Evolutionary conservation across 257 asterid genomes (phyloP).

Genomic region (Solanum rostratum): DNA sequence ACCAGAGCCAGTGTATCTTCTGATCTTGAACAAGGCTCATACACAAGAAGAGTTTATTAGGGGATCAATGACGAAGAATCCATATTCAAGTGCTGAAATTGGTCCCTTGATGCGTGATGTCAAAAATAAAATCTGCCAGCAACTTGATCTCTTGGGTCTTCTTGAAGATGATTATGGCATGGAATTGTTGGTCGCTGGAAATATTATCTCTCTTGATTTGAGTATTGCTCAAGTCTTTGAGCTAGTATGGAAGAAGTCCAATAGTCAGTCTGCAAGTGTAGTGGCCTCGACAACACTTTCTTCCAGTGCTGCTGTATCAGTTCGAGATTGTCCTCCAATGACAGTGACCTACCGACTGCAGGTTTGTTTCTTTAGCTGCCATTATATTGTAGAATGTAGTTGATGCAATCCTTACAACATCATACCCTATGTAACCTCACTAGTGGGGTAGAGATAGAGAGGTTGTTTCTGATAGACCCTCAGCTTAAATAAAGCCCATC

Average conservation of each 20-base stretch:
- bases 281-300: conserved; percentile 61
- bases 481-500: not conserved
- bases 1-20: conserved; percentile 74
- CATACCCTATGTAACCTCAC: not conserved
- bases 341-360: conserved; percentile 94
- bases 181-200: conserved; percentile 96
- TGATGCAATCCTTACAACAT: not conserved
- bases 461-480: not conserved
- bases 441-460: not conserved
- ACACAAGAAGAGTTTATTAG: conserved; percentile 98
- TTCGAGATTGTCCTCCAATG: conserved; percentile 94
- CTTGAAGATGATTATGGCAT: conserved; percentile 96
- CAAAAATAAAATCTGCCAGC: conserved; percentile 95
- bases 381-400: not conserved
- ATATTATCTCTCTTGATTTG: conserved; percentile 89
- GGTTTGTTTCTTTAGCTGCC: conserved; percentile 27
- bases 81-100: conserved; percentile 92
- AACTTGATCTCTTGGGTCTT: conserved; percentile 93
- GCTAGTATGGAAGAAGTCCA: conserved; percentile 95
- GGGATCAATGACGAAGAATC: conserved; percentile 99
- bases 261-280: conserved; percentile 55
- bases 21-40: conserved; percentile 89
- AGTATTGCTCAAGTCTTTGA: conserved; percentile 90
- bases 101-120: conserved; percentile 99
- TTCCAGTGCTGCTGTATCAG: conserved; percentile 46